Base-by-base conservation (phyloP, 768 basidiomycete species). In the Russula vinacea region DNA sequence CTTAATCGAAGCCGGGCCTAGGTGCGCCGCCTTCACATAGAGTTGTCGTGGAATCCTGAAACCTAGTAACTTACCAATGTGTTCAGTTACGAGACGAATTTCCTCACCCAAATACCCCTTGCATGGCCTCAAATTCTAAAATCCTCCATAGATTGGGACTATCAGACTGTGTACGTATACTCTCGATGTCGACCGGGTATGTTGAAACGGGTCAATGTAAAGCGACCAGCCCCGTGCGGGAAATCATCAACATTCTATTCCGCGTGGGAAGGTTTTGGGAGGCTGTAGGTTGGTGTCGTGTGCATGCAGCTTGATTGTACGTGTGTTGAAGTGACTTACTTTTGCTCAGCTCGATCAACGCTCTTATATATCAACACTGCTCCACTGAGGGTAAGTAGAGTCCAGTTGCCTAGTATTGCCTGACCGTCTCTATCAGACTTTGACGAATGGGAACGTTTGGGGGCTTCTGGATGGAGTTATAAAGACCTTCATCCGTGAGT, bases 1-100 rank as follows among this genome's bases (percentile, higher is more conserved):
- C 11, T 71, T 88, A 1, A 72, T 88, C 1, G 86, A 88, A 71
- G 81, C 85, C 16, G 86, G 86, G 7, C 75, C 75, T 60, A 89
- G 87, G 88, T 86, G 52, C 29, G 73, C 42, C 2, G 16, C 50
- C 39, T 9, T 39, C 22, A 32, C 26, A 40, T 26, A 14, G 2
- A 33, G 51, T 39, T n/a, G 19, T 10, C 13, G 33, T 44, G 5
- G 40, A 22, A n/a, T 45, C 17, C 42, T 40, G 39, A n/a, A 51
- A 49, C 3, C 26, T 17, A 14, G 5, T 51, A n/a, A n/a, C n/a
- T n/a, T n/a, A 16, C 17, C 40, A 44, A 45, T 19, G 32, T 13
- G 22, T 40, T 37, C 32, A 68, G 67, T 22, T 44, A 67, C 14
- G 59, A 66, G 24, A 62, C 59, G n/a, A 53, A 47, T 24, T 22